Evolutionary conservation across 257 asterid genomes (phyloP).

Genomic region (Scutellaria baicalensis): DNA sequence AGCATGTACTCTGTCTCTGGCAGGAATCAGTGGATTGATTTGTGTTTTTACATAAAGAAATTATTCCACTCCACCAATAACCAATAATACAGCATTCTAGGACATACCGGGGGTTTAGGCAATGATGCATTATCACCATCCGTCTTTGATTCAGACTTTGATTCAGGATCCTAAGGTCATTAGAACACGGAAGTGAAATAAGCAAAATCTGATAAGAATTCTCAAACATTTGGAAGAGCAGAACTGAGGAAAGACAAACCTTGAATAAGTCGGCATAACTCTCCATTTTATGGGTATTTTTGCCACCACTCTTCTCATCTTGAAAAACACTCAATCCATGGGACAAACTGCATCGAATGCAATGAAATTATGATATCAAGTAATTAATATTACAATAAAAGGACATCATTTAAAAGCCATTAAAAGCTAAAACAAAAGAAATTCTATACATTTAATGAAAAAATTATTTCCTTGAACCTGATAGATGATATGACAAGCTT

Average conservation of each 20-base stretch:
- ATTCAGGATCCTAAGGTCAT: conserved; percentile 26
- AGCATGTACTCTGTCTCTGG: no score
- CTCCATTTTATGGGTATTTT: conserved; percentile 58
- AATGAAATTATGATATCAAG: background rate
- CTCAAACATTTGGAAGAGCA: background rate
- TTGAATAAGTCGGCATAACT: conserved; percentile 49
- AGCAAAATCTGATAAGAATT: background rate
- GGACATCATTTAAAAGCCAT: background rate
- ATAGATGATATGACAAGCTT: conserved; percentile 83
- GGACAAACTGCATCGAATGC: conserved; percentile 53
- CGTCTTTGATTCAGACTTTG: conserved; percentile 44
- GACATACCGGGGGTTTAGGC: conserved; percentile 57
- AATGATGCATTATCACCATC: conserved; percentile 49
- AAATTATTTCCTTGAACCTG: conserved; percentile 39
- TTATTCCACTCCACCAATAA: background rate
- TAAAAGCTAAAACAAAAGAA: background rate
- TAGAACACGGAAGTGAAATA: background rate
- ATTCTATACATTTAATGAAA: background rate
- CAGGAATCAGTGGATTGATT: no score
- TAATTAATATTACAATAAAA: background rate
- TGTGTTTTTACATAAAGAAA: background rate
- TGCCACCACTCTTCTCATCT: conserved; percentile 54
- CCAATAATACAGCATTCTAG: background rate
- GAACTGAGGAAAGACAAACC: conserved; percentile 30
- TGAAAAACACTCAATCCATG: conserved; percentile 81